phyloP scores from a whole-genome alignment of 176 grass and related monocot genomes.

The Secale cereale region DNA sequence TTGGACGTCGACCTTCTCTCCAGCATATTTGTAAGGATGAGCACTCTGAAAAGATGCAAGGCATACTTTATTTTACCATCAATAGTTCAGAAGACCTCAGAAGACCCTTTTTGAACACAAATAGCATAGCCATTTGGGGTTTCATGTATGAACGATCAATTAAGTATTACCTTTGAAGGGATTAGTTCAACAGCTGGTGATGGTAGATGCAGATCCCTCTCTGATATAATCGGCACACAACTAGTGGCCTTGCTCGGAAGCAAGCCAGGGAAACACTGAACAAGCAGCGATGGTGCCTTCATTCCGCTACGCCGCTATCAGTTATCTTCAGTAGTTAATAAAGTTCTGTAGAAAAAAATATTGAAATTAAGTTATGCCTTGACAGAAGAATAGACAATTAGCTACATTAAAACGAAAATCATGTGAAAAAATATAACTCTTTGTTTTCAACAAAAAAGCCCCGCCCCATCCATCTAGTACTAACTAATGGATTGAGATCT shows the following conservation, averaged over 20 bases:
- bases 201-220: slow-evolving; percentile 74
- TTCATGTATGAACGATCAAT: slow-evolving; percentile 4
- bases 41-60: slow-evolving; percentile 57
- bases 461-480: background rate
- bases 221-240: slow-evolving; percentile 67
- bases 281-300: slow-evolving; percentile 70
- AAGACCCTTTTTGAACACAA: background rate
- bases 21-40: slow-evolving; percentile 91
- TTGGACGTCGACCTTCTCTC: slow-evolving; percentile 92
- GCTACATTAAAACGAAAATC: background rate
- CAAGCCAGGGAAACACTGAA: slow-evolving; percentile 80
- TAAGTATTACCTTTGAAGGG: slow-evolving; percentile 64
- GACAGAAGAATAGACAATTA: background rate
- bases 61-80: background rate
- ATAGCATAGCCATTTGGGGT: background rate
- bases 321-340: background rate
- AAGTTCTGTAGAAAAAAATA: slow-evolving; percentile 1
- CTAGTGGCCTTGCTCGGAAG: slow-evolving; percentile 52
- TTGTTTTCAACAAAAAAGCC: background rate
- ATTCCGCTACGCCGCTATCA: slow-evolving; percentile 34
- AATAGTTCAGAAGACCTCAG: background rate
- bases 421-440: background rate
- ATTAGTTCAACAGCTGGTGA: slow-evolving; percentile 96
- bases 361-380: slow-evolving; percentile 4
- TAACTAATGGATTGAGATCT: background rate